Evolutionary conservation across 2,329 filamentous ascomycete genomes (phyloP).

Genomic region (Ceratocystis cacaofunesta): DNA sequence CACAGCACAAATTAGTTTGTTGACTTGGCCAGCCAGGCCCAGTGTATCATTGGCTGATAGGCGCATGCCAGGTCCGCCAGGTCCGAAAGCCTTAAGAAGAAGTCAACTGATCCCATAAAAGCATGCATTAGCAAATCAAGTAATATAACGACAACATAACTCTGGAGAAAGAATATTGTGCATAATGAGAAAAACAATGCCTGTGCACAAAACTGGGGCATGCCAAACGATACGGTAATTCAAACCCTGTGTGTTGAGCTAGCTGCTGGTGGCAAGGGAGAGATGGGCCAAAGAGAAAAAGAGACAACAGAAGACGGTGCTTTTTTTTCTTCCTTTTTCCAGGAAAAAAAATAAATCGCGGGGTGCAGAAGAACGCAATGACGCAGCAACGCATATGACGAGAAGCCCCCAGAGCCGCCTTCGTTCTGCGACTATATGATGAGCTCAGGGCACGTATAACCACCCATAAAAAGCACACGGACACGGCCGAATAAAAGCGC

Average conservation of each 20-base stretch:
- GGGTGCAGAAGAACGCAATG: neutral
- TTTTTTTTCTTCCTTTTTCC: neutral
- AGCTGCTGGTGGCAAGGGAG: too few relatives aligned
- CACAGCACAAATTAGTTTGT: neutral
- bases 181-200: neutral
- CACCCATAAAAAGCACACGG: neutral
- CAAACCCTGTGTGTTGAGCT: too few relatives aligned
- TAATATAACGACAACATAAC: neutral
- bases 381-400: neutral
- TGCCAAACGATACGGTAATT: neutral
- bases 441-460: neutral
- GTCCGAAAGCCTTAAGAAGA: neutral
- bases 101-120: slow-evolving; percentile 1
- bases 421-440: neutral
- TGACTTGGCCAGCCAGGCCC: neutral
- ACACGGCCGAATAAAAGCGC: slow-evolving; percentile 5
- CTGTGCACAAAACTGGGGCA: neutral
- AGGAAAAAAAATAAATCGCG: neutral
- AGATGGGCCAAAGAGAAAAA: neutral
- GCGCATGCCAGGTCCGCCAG: neutral
- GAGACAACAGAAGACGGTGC: neutral
- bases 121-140: neutral
- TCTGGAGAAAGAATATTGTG: neutral
- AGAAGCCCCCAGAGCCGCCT: neutral
- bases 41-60: neutral